phyloP scores from a whole-genome alignment of 352 stramenopile genomes.

The Pythium periplocum region DNA sequence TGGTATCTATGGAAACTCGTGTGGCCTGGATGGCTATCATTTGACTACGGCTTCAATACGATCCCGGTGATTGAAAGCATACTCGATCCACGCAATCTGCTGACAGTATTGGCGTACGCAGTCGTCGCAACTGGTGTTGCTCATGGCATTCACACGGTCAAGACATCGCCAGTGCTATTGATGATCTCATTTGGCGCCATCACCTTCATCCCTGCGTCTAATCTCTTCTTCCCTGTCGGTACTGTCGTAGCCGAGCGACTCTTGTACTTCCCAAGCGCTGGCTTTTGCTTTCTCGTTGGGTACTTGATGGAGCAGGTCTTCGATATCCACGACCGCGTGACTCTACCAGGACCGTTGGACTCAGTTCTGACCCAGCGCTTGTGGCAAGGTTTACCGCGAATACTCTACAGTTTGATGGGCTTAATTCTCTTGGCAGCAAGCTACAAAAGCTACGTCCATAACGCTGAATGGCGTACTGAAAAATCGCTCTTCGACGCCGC shows the following conservation, averaged over 20 bases:
- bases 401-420: conserved; percentile 5
- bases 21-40: conserved; percentile 82
- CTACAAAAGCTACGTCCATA: conserved; percentile 42
- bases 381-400: conserved; percentile 11
- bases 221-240: conserved; percentile 88
- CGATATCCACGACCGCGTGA: conserved; percentile 7
- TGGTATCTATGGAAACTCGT: conserved; percentile 89
- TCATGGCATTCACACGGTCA: conserved; percentile 15
- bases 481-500: conserved; percentile 49
- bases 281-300: conserved; percentile 65
- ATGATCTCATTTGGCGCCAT: conserved; percentile 72
- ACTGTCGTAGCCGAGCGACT: conserved; percentile 89
- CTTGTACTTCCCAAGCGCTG: conserved; percentile 88
- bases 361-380: conserved; percentile 1
- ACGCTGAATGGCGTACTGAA: conserved; percentile 63
- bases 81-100: conserved; percentile 50
- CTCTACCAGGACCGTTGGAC: not conserved
- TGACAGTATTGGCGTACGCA: conserved; percentile 57
- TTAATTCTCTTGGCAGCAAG: conserved; percentile 29
- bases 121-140: conserved; percentile 27
- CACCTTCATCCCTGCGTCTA: conserved; percentile 89
- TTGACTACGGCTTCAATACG: conserved; percentile 90
- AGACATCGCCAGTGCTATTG: conserved; percentile 29
- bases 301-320: conserved; percentile 29
- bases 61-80: conserved; percentile 61